phyloP scores from a whole-genome alignment of 176 grass and related monocot genomes.

The Zea luxurians region DNA sequence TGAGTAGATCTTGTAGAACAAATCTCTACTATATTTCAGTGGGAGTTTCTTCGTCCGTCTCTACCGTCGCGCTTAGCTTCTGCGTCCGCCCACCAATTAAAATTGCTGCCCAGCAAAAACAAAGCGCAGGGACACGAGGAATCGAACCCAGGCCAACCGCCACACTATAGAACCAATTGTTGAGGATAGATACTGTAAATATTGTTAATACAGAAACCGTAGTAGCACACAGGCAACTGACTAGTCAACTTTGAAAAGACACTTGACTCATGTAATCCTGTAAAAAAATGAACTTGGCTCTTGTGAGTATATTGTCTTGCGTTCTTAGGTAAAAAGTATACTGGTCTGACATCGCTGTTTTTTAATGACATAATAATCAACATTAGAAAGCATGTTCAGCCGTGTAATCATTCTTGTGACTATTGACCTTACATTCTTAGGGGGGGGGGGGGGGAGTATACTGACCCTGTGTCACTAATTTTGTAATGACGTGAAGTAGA shows the following conservation, averaged over 20 bases:
- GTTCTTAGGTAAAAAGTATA: neutral
- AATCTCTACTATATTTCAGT: neutral
- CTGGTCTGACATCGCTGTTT: neutral
- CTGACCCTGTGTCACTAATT: neutral
- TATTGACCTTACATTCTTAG: slow-evolving; percentile 13
- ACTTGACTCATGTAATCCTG: neutral
- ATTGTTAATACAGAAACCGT: too few relatives aligned
- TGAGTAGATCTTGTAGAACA: neutral
- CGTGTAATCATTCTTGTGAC: neutral
- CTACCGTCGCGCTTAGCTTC: too few relatives aligned
- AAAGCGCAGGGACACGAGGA: too few relatives aligned
- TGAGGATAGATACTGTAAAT: too few relatives aligned
- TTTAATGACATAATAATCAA: neutral
- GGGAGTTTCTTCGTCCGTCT: too few relatives aligned
- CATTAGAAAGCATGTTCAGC: neutral
- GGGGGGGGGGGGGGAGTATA: neutral
- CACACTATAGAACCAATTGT: too few relatives aligned
- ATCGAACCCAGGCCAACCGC: too few relatives aligned
- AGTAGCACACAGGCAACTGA: too few relatives aligned
- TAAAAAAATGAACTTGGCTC: neutral
- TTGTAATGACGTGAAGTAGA: neutral
- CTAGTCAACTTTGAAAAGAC: neutral
- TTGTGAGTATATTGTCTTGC: neutral
- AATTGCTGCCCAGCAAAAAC: too few relatives aligned
- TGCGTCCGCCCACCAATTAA: too few relatives aligned